Evolutionary conservation across 148 eudicot species (phyloP), one percentile per base, ranked within the genome.

Genomic region (Chenopodium berlandieri): DNA sequence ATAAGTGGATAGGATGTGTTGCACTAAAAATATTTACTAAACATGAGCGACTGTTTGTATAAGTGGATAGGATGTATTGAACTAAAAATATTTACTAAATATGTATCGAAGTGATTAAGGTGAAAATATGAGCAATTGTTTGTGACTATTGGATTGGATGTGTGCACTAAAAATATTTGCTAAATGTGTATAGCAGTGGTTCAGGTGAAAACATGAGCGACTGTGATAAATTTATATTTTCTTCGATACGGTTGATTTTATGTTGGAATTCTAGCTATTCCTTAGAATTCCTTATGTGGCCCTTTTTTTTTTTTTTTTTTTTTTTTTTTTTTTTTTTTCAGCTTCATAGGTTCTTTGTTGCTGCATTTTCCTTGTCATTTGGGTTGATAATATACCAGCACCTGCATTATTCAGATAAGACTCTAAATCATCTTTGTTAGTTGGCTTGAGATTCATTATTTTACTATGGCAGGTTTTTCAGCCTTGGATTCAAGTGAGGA

Each of bases 401-500:
- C 23, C 23, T 60, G 65, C 23, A 62, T 62, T 46, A 9, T 48
- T 63, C 30, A 30, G 64, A 34, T 22, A 27, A 46, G 34, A 65
- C 73, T 78, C 44, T 66, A 56, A 34, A 20, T 4, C 63, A n/a
- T 2, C 31, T 23, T 56, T 73, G 2, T 79, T 58, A 32, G 76
- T 14, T 76, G 73, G 46, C 74, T 32, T 75, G 52, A 58, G 19
- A 60, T 76, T 48, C 37, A 19, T 40, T 9, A n/a, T 25, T 67
- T 30, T 64, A 23, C 60, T 64, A 80, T 34, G 86, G 79, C 90
- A 94, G 97, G 90, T 93, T 30, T 90, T 90, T 74, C 98, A 95
- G 88, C 98, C 98, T 46, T 88, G 91, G 93, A 85, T 91, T 65
- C 96, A 92, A 83, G 75, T 23, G 58, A 87, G 98, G 73, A 85